These are phyloP conservation scores for Lactarius pseudohatsudake DNA, from an alignment of 768 basidiomycete species.

Conservation along the genomic window DNA sequence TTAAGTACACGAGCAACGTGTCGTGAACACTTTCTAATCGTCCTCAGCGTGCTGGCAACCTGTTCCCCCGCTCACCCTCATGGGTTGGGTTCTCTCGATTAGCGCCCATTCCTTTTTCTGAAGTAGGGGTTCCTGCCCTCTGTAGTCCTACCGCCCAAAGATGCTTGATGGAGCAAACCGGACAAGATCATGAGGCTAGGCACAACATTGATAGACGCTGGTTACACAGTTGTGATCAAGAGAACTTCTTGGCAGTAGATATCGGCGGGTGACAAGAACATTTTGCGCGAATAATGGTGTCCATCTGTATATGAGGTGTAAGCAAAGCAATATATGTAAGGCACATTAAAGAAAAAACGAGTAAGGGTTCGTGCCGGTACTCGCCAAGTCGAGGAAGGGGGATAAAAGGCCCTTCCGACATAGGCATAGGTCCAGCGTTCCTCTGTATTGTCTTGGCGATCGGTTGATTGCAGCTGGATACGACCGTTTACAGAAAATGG, in stretches of 20 bases:
- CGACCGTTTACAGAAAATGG: background rate
- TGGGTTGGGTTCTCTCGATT: background rate
- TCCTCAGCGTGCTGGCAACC: background rate
- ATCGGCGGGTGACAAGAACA: background rate
- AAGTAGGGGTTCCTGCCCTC: background rate
- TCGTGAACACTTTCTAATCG: background rate
- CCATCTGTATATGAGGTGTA: background rate
- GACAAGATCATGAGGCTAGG: background rate
- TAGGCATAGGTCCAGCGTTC: background rate
- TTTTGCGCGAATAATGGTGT: background rate
- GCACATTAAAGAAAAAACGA: background rate
- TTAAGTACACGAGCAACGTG: background rate
- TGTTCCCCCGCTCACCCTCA: background rate
- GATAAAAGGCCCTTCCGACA: background rate
- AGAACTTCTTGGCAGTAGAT: background rate
- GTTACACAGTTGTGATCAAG: background rate
- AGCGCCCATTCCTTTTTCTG: background rate
- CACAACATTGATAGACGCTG: background rate
- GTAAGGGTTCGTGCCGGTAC: background rate
- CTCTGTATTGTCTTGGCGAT: constrained; percentile 3
- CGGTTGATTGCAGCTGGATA: background rate
- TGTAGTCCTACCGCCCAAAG: background rate
- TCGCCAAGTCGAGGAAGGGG: background rate
- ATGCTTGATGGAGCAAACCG: background rate
- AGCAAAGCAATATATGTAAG: background rate